Conservation (phyloP, 257 asterid genomes). For the Coffea canephora region DNA sequence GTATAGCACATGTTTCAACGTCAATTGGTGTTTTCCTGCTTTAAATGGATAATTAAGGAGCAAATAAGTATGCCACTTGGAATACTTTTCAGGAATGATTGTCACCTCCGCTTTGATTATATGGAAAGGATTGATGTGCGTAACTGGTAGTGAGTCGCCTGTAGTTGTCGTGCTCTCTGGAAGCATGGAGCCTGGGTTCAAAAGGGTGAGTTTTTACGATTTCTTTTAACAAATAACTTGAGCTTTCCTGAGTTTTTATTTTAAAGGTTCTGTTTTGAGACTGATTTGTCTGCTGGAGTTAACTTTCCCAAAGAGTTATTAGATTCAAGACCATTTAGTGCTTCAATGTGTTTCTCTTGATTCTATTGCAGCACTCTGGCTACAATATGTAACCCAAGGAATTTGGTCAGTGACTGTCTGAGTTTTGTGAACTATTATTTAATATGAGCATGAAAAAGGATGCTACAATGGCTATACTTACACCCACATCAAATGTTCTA, state of each 20-base stretch:
- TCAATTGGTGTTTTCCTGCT: background rate
- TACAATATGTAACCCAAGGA: too few relatives aligned
- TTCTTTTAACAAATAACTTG: background rate
- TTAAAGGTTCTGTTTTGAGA: background rate
- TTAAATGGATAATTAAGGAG: background rate
- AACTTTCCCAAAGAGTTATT: background rate
- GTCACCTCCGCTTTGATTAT: conserved; percentile 95
- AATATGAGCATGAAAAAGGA: background rate
- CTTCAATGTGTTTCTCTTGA: too few relatives aligned
- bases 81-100: conserved; percentile 69
- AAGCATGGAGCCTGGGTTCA: conserved; percentile 99
- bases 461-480: background rate
- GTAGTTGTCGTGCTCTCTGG: conserved; percentile 99
- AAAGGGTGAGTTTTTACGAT: conserved; percentile 61
- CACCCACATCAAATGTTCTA: background rate
- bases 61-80: conserved; percentile 5
- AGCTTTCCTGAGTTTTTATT: background rate
- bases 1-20: too few relatives aligned
- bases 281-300: background rate
- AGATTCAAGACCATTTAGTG: too few relatives aligned
- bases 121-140: conserved; percentile 97
- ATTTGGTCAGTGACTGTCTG: background rate
- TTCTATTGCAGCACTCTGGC: background rate
- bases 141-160: conserved; percentile 97
- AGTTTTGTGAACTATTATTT: background rate